Evolutionary conservation across 2,329 filamentous ascomycete species (phyloP), one percentile per base, ranked within the genome.

Genomic region (Aspergillus niger): DNA sequence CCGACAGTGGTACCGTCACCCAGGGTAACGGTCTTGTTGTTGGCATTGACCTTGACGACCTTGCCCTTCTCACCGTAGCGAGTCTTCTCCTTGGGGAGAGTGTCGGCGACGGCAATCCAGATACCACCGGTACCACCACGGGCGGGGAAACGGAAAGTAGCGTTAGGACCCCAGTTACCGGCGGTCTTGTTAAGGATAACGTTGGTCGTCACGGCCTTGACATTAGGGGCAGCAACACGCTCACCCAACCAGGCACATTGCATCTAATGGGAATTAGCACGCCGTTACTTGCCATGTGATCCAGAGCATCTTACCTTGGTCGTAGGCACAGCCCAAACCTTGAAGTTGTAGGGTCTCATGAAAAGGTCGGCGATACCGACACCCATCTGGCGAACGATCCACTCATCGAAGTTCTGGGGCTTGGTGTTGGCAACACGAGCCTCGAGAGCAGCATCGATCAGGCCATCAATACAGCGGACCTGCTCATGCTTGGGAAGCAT

Each of bases 341-440:
- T 99, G 89, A 89, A 99, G 87, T 99, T 99, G 86, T 99, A 99
- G 57, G 95, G 95, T 72, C 95, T 86, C 95, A 99, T 99, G 86
- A 99, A 99, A 71, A 94, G 85, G 78, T 99, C 88, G 68, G 93
- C 94, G 73, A 99, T 85, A 71, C 94, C 94, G 71, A 86, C 82
- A 72, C 95, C 95, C 82, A 90, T 93, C 83, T 90, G 96, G 73
- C 95, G 89, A 71, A 98, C 78, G 74, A 98, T 98, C 93, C 93
- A 98, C 83, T 99, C 92, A 75, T 99, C 95, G 72, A 99, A 99
- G 82, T 96, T 85, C 84, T 93, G 90, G 71, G 95, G 95, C 85
- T 98, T 98, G 68, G 88, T 91, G 81, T 87, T 94, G 74, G 91
- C 83, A 50, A 96, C 91, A 72, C 93, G 91, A 73, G 87, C 86